These are phyloP conservation scores for Syzygium grande DNA, from an alignment of 345 rosid genomes.

Conservation along the genomic window DNA sequence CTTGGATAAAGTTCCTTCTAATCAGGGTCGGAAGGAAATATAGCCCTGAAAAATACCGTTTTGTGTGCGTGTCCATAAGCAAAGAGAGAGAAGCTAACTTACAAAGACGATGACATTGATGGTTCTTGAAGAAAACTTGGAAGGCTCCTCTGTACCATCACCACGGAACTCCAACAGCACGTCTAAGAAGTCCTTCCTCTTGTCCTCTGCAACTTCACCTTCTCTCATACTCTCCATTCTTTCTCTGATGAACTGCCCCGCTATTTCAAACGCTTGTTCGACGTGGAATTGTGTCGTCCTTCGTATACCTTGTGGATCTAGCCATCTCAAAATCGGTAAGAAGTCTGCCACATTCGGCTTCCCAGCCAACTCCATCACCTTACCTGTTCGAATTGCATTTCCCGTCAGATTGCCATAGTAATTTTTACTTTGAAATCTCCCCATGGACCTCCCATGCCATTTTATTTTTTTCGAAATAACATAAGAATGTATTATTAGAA, in stretches of 20 bases:
- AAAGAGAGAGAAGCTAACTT: constrained; percentile 12
- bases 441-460: not conserved
- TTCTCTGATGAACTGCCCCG: constrained; percentile 48
- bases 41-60: not conserved
- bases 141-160: constrained; percentile 33
- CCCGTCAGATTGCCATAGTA: not conserved
- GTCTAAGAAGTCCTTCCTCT: constrained; percentile 52
- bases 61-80: not conserved
- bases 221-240: constrained; percentile 13
- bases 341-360: constrained; percentile 77
- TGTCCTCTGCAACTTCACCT: constrained; percentile 1
- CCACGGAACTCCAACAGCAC: constrained; percentile 79
- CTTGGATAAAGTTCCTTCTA: not conserved
- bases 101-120: constrained; percentile 69
- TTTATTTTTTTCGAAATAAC: not conserved
- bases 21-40: not conserved
- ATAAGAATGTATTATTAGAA: no score
- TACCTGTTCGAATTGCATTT: constrained; percentile 3
- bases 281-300: constrained; percentile 56
- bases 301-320: constrained; percentile 78
- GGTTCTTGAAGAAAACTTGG: constrained; percentile 40
- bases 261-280: constrained; percentile 49
- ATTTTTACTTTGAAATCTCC: not conserved
- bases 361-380: constrained; percentile 74
- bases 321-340: constrained; percentile 43